Base-by-base conservation (phyloP, 257 asterid species). In the Solanum neorickii region DNA sequence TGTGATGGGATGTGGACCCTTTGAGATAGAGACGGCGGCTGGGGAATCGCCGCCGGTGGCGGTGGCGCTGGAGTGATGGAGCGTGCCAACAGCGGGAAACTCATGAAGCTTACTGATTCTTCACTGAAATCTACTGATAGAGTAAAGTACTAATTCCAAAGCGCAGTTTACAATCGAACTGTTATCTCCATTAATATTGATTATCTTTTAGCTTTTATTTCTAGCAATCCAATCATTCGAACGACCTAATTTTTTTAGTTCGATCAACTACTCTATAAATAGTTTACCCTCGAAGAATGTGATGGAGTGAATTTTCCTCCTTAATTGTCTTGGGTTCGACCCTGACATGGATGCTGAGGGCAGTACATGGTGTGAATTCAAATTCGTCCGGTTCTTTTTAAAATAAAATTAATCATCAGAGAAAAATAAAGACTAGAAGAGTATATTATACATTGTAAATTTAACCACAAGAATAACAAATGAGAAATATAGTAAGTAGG, bases 1-100 rank as follows among this genome's bases (percentile, higher is more conserved):
- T 93, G 97, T 11, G 90, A 56, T 52, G 98, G 98, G 84, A 96
- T 96, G 94, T 92, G 87, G 86, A 60, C 31, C 84, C 88, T 49
- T 33, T 59, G 52, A 18, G 83, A 21, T 20, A 86, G 88, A 31
- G 52, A 49, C 74, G 87, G 49, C 69, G 83, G 68, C 11, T 7
- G 65, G 2, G 72, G 73, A 80, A 16, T 46, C 29, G 29, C 69
- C 68, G 69, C 44, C 74, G 59, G 42, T 60, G n/a, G 37, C 25
- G 73, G 18, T 39, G 82, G 31, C 27, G 60, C 16, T 44, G 88
- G 73, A 27, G 56, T 44, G 52, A 47, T 18, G 80, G 83, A 44
- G 87, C 66, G 18, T 23, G 70, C 83, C 13, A 72, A 42, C 37
- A 86, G 47, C 73, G 65, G 88, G 84, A 86, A 86, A 86, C 56